Percentiles rank a stretch among this genome's conserved stretches.
phyloP scores from a whole-genome alignment of 768 basidiomycete species.

The Bullera alba region DNA sequence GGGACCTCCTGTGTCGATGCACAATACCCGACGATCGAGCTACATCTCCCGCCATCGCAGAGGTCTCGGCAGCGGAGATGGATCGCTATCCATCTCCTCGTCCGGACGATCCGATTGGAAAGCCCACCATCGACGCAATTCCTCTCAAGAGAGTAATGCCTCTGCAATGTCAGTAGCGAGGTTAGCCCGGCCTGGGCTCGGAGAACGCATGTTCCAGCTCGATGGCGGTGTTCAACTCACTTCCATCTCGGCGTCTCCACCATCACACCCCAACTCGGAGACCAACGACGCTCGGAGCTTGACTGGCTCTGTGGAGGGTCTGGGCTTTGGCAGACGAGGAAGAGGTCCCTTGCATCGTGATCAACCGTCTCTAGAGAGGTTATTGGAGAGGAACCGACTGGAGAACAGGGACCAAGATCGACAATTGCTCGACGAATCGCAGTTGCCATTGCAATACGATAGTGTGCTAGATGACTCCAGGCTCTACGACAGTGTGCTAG shows the following conservation, averaged over 20 bases:
- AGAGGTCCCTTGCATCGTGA: no score
- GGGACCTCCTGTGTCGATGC: constrained; percentile 27
- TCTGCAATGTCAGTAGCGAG: constrained; percentile 19
- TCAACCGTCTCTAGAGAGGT: no score
- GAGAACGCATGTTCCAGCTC: constrained; percentile 43
- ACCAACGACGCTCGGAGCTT: no score
- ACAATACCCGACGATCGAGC: constrained; percentile 16
- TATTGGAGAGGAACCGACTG: no score
- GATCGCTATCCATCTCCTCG: no score
- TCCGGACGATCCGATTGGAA: constrained; percentile 37
- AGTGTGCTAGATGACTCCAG: no score
- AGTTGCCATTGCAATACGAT: no score
- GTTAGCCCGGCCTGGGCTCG: constrained; percentile 36
- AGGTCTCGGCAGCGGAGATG: constrained; percentile 14
- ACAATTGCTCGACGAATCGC: no score
- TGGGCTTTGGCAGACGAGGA: no score
- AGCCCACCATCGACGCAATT: constrained; percentile 28
- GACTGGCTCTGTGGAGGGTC: no score
- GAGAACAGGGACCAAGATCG: no score
- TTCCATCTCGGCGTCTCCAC: constrained; percentile 32
- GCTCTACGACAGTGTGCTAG: constrained; percentile 7
- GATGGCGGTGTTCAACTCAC: constrained; percentile 33
- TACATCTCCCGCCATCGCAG: constrained; percentile 33
- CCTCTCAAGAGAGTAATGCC: constrained; percentile 22
- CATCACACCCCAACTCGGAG: no score